Evolutionary conservation across 1,284 basidiomycete genomes (phyloP).

Genomic region (Phylloboletellus chloephorus): DNA sequence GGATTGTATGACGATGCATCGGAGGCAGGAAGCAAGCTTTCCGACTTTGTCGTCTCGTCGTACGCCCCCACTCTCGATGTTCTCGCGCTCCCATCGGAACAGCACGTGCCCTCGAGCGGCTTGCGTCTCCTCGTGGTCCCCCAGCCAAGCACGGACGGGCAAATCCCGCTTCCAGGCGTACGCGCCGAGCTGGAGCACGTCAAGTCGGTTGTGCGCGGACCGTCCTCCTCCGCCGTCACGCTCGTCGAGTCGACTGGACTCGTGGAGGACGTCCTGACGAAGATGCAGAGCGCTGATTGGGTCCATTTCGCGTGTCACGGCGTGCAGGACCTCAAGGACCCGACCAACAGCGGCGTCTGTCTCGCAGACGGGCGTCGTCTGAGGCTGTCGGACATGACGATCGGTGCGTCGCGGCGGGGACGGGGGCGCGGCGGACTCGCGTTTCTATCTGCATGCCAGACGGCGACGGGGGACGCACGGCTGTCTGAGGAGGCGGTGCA

Average conservation of each 20-base stretch:
- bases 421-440: not conserved
- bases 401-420: no score
- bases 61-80: slow-evolving; percentile 11
- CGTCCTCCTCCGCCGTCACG: not conserved
- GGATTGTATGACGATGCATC: slow-evolving; percentile 2
- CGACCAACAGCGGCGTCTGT: not conserved
- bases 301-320: slow-evolving; percentile 2
- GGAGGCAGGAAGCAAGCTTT: slow-evolving; percentile 4
- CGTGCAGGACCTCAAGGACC: not conserved
- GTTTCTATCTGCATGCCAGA: not conserved
- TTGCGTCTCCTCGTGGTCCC: slow-evolving; percentile 10
- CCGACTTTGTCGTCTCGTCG: slow-evolving; percentile 10
- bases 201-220: not conserved
- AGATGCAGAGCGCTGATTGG: not conserved
- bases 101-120: not conserved
- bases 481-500: not conserved
- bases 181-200: slow-evolving; percentile 6
- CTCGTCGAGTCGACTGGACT: slow-evolving; percentile 8
- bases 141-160: slow-evolving; percentile 12
- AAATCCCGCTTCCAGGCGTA: not conserved
- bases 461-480: not conserved
- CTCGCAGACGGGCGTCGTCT: not conserved
- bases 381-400: not conserved
- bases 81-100: not conserved
- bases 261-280: slow-evolving; percentile 3